Conservation (phyloP, 2,329 filamentous ascomycete genomes). For the Cladophialophora bantiana region DNA sequence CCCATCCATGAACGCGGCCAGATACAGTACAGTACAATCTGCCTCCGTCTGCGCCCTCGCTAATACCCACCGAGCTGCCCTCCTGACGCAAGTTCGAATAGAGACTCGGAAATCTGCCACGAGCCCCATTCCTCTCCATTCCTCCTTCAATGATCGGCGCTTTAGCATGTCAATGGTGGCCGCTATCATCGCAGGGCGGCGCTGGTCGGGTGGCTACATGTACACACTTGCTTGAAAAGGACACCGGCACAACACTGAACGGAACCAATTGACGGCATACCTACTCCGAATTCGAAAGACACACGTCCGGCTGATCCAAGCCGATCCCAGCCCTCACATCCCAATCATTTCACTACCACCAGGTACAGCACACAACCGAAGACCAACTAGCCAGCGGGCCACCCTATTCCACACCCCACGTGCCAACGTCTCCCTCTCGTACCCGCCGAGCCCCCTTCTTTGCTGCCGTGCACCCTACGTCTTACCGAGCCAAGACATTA, state of each 20-base stretch:
- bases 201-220: no score
- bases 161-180: conserved; percentile 3
- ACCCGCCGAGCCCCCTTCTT: background rate
- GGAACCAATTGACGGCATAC: background rate
- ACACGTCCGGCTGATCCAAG: background rate
- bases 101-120: conserved; percentile 16
- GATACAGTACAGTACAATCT: background rate
- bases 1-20: background rate
- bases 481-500: conserved; percentile 3
- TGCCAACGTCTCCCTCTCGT: background rate
- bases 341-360: background rate
- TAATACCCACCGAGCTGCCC: background rate
- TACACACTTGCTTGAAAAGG: background rate
- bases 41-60: background rate
- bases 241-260: background rate
- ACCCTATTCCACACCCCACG: conserved; percentile 3
- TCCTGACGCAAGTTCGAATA: conserved; percentile 7
- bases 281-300: background rate
- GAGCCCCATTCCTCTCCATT: background rate
- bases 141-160: background rate
- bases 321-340: background rate
- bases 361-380: conserved; percentile 5
- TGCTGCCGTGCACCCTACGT: background rate
- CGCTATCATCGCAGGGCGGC: background rate
- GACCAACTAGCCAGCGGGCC: background rate